Evolutionary conservation across 1,284 basidiomycete genomes (phyloP), one percentile per base, ranked within the genome.

Genomic region (Kwoniella shivajii): DNA sequence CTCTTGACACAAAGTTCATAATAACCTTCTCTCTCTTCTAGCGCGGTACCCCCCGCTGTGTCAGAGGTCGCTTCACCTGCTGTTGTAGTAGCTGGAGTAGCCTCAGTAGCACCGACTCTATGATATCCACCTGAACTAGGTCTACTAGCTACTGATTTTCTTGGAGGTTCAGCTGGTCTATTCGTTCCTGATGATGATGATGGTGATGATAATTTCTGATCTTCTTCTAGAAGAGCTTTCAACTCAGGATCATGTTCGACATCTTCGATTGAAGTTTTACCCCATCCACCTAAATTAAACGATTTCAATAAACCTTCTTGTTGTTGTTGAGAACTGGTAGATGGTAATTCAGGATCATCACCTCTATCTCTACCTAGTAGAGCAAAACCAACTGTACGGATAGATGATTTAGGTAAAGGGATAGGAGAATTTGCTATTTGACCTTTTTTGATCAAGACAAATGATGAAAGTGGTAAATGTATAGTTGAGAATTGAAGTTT

Each of bases 361-460:
- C 62, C 66, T 27, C 77, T 54, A n/a, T 71, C 73, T 29, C 73
- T 68, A n/a, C 76, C 77, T 20, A 79, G 63, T 4, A 79, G 66
- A 2, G 76, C 77, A 54, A 82, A 78, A 39, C 81, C 81, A 14
- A 82, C 65, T 0, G 80, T 81, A 20, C 80, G 72, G 38, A 82
- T 67, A 59, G 74, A 73, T 34, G 74, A 67, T 42, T 73, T 69
- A 67, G 79, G 69, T 78, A 82, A 81, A 37, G 68, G 67, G 27
- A 81, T 71, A 54, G 81, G 79, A 10, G 68, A 73, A 18, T 71
- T 67, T 16, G 75, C 63, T 1, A 80, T 74, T 22, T 75, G 67
- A 34, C 81, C 81, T n/a, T 74, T 76, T 68, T 81, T 81, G 41
- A 79, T 80, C 18, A 81, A 71, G 22, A 81, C 78, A 66, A 82